Conservation (phyloP, 2,329 filamentous ascomycete genomes). For the Tetracladium maxilliforme region DNA sequence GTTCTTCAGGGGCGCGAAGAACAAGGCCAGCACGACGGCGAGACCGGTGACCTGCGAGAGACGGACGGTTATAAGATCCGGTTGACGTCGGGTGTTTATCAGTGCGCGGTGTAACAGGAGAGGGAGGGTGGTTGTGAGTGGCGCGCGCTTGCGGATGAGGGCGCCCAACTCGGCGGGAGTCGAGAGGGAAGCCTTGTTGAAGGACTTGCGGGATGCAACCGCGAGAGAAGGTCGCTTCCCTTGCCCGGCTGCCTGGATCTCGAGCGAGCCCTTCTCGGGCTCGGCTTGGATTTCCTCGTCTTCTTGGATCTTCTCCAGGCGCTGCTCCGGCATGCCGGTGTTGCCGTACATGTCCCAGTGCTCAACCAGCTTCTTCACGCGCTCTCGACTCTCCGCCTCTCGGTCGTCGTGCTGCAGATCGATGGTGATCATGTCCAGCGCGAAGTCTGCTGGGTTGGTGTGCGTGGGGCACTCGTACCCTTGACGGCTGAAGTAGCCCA, state of each 20-base stretch:
- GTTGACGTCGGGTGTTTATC: slow-evolving; percentile 56
- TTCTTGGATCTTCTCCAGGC: slow-evolving; percentile 15
- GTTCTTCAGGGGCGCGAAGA: slow-evolving; percentile 56
- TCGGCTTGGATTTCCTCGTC: slow-evolving; percentile 11
- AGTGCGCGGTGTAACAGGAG: slow-evolving; percentile 51
- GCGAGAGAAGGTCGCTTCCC: no score
- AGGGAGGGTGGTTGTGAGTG: slow-evolving; percentile 48
- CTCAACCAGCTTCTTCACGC: slow-evolving; percentile 45
- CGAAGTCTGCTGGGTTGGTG: slow-evolving; percentile 67
- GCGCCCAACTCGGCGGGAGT: slow-evolving; percentile 60
- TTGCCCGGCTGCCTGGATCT: no score
- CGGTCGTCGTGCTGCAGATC: slow-evolving; percentile 51
- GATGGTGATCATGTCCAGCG: slow-evolving; percentile 62
- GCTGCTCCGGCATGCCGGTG: slow-evolving; percentile 3
- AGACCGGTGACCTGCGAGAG: slow-evolving; percentile 53
- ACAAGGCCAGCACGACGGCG: slow-evolving; percentile 46
- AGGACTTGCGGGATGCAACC: slow-evolving; percentile 20
- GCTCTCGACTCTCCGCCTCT: slow-evolving; percentile 46
- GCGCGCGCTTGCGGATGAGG: slow-evolving; percentile 46
- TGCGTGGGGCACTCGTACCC: slow-evolving; percentile 52
- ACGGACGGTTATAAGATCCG: slow-evolving; percentile 46
- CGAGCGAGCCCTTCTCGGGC: slow-evolving; percentile 4
- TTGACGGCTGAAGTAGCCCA: slow-evolving; percentile 43
- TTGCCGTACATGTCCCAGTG: slow-evolving; percentile 27
- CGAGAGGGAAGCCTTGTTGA: slow-evolving; percentile 32